Evolutionary conservation across 768 basidiomycete species (phyloP), one percentile per base, ranked within the genome.

Genomic region (Lepiota subincarnata): DNA sequence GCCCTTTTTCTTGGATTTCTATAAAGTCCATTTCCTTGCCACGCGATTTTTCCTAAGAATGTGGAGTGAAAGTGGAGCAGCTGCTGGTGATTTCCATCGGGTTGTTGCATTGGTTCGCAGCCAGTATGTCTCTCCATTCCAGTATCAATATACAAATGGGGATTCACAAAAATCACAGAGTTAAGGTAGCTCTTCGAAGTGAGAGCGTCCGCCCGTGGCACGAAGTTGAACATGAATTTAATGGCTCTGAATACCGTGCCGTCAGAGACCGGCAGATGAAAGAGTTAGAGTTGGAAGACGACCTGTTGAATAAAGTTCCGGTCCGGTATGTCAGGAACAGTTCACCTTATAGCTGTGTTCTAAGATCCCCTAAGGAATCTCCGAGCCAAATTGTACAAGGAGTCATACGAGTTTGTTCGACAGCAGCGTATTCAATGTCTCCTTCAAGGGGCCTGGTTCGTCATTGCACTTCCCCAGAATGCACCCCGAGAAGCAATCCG

Each of bases 391-490:
- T 74, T 97, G 18, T 89, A 89, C 74, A 91, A 84, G 62, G 93
- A 97, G 65, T 92, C 90, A 12, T 91, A 82, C 59, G 90, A 92
- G 63, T 95, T 94, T 62, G 89, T 97, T 18, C 78, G 86, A 38
- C 86, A 89, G 64, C 93, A 97, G 68, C 79, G 93, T 49, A 86
- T 94, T 62, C 86, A 90, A 58, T 95, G 92, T 63, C 69, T 97
- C 36, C 71, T 92, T 42, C 87, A 92, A 64, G 93, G 93, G 28
- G 88, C 91, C 18, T 97, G 93, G 93, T 95, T 97, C 68, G 81
- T 90, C 57, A 92, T 87, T 61, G 92, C 84, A 1, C 70, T 87
- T 36, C 83, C 84, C 0, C 69, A 76, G 38, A 70, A 71, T 6
- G 66, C 77, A 18, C 76, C 77, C 12, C 77, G 81, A 43, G 82